Evolutionary conservation across 495 filamentous ascomycete species (phyloP).

Genomic region (Xylaria nigripes): DNA sequence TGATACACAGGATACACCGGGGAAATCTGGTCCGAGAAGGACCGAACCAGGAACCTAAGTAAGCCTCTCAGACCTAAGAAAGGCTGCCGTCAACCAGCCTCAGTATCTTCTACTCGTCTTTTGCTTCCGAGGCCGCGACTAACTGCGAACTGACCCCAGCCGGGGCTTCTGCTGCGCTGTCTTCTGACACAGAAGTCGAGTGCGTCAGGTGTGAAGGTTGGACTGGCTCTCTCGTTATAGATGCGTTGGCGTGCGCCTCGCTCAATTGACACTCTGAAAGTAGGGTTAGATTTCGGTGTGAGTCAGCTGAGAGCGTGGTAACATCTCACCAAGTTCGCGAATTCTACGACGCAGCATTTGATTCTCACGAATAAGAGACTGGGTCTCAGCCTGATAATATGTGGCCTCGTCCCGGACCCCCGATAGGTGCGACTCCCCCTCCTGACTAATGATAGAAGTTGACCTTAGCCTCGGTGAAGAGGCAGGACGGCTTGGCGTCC

Average conservation of each 20-base stretch:
- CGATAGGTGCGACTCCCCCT: constrained; percentile 38
- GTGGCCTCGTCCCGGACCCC: constrained; percentile 66
- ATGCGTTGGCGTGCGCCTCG: constrained; percentile 28
- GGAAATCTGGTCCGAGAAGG: neutral
- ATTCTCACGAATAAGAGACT: constrained; percentile 81
- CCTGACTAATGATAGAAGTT: constrained; percentile 47
- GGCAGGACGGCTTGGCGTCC: constrained; percentile 48
- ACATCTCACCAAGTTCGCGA: constrained; percentile 62
- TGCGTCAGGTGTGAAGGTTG: constrained; percentile 34
- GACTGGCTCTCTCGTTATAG: constrained; percentile 31
- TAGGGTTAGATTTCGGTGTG: neutral
- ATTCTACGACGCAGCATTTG: constrained; percentile 84
- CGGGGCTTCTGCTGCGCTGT: constrained; percentile 8
- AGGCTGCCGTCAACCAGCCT: neutral
- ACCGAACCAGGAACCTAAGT: neutral
- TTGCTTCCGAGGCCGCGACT: neutral
- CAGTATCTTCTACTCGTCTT: constrained; percentile 4
- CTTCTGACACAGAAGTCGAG: constrained; percentile 24
- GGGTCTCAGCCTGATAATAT: constrained; percentile 88
- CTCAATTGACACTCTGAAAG: constrained; percentile 31
- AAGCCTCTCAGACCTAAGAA: neutral
- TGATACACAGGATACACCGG: neutral
- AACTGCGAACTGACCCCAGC: neutral
- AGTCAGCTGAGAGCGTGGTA: neutral
- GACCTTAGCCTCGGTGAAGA: constrained; percentile 46